These are phyloP conservation scores for Lyophyllum semitale DNA, from an alignment of 768 basidiomycete genomes.

Conservation along the genomic window DNA sequence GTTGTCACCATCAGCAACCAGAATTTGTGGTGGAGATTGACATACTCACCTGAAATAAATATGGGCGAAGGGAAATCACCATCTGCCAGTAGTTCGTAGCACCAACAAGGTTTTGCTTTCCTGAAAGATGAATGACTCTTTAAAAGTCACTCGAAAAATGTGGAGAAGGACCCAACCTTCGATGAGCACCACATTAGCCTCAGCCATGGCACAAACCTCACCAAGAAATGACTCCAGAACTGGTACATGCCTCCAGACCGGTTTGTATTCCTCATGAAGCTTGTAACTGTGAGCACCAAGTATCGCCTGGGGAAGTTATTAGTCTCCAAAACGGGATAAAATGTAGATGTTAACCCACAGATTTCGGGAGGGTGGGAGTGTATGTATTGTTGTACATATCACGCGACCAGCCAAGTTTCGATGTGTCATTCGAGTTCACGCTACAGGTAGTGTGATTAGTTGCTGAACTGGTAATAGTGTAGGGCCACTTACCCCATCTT, in stretches of 20 bases:
- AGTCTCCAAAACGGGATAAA: not conserved
- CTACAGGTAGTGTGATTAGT: no score
- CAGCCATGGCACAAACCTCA: constrained; percentile 16
- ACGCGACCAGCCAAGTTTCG: constrained; percentile 23
- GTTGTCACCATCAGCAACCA: not conserved
- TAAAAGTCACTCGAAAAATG: no score
- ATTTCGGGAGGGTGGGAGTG: constrained; percentile 23
- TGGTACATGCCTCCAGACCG: constrained; percentile 12
- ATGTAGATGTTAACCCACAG: constrained; percentile 4
- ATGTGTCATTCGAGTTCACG: constrained; percentile 17
- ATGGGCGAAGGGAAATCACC: constrained; percentile 19
- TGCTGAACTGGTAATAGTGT: no score
- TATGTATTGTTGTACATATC: constrained; percentile 24
- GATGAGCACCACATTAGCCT: constrained; percentile 4
- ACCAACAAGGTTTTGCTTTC: constrained; percentile 14
- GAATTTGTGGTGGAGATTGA: not conserved
- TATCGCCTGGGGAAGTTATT: constrained; percentile 7
- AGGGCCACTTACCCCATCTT: constrained; percentile 18
- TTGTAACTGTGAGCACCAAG: constrained; percentile 17
- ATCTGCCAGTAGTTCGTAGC: constrained; percentile 23
- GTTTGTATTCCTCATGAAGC: constrained; percentile 14
- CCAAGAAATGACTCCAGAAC: constrained; percentile 14
- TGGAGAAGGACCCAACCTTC: not conserved
- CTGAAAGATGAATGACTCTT: not conserved
- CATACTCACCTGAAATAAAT: constrained; percentile 21